Conservation (phyloP, 2,329 filamentous ascomycete genomes). For the Mollisia scopiformis region DNA sequence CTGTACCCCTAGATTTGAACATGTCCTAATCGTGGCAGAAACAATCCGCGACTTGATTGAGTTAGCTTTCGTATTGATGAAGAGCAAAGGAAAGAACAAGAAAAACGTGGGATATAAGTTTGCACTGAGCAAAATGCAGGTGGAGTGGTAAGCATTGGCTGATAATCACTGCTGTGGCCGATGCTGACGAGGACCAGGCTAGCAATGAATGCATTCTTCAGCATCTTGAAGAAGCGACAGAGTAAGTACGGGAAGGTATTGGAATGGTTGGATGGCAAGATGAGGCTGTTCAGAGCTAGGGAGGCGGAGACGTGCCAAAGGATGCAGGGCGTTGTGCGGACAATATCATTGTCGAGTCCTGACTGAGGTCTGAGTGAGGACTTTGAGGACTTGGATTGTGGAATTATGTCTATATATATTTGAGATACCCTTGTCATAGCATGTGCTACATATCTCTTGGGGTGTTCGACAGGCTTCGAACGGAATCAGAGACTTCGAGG, state of each 20-base stretch:
- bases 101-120: constrained; percentile 27
- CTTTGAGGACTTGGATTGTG: not conserved
- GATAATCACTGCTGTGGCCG: constrained; percentile 37
- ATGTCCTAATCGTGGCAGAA: constrained; percentile 10
- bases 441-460: too few relatives aligned
- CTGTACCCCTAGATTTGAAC: not conserved
- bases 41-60: constrained; percentile 27
- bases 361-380: not conserved
- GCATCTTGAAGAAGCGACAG: constrained; percentile 72
- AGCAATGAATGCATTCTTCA: constrained; percentile 69
- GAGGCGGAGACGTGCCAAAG: not conserved
- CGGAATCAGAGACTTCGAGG: too few relatives aligned
- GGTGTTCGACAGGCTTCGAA: too few relatives aligned
- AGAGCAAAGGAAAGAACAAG: constrained; percentile 28
- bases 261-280: constrained; percentile 61
- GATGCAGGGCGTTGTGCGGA: constrained; percentile 8
- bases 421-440: not conserved
- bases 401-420: not conserved
- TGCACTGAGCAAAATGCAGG: constrained; percentile 28
- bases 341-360: too few relatives aligned
- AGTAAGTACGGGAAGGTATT: constrained; percentile 67
- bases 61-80: constrained; percentile 31
- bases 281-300: constrained; percentile 1
- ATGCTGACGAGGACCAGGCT: constrained; percentile 41
- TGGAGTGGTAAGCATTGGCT: constrained; percentile 34